These are phyloP conservation scores for Panicum hallii DNA, from an alignment of 202 grass and related monocot genomes.

Conservation along the genomic window DNA sequence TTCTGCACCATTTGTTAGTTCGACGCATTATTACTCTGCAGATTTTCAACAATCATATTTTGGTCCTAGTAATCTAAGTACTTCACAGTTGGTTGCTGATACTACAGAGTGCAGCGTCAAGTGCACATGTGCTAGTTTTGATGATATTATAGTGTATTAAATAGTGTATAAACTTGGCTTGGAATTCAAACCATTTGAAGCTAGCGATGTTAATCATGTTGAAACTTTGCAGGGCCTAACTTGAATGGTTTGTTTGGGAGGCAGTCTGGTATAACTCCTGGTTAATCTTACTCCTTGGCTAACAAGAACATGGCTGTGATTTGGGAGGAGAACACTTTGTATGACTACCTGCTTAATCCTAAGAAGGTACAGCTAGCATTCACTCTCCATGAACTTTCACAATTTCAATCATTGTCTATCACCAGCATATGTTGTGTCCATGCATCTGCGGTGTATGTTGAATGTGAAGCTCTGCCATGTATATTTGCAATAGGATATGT, in stretches of 20 bases:
- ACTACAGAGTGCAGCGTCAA: neutral
- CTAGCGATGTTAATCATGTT: neutral
- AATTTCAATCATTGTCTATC: neutral
- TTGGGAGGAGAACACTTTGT: slow-evolving; percentile 34
- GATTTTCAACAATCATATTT: neutral
- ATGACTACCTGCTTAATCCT: slow-evolving; percentile 41
- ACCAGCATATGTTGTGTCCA: neutral
- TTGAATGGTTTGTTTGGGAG: slow-evolving; percentile 75
- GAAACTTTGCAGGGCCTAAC: slow-evolving; percentile 56
- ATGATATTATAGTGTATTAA: neutral
- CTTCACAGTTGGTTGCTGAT: neutral
- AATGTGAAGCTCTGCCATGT: neutral
- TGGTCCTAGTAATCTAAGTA: neutral
- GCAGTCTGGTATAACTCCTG: slow-evolving; percentile 66
- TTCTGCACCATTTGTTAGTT: neutral
- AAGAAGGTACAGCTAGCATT: slow-evolving; percentile 22
- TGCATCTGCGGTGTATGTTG: neutral
- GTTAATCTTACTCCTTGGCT: slow-evolving; percentile 67
- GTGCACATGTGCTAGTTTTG: neutral
- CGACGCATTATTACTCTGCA: neutral
- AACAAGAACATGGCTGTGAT: slow-evolving; percentile 56
- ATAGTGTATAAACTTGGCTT: neutral
- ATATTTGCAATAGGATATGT: neutral
- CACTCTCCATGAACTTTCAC: neutral
- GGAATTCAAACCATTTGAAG: slow-evolving; percentile 3